A percentile compares a stretch with the other conserved stretches of the same genome.
These are phyloP conservation scores for Pterulicium gracile DNA, from an alignment of 1,284 basidiomycete species.

Conservation along the genomic window DNA sequence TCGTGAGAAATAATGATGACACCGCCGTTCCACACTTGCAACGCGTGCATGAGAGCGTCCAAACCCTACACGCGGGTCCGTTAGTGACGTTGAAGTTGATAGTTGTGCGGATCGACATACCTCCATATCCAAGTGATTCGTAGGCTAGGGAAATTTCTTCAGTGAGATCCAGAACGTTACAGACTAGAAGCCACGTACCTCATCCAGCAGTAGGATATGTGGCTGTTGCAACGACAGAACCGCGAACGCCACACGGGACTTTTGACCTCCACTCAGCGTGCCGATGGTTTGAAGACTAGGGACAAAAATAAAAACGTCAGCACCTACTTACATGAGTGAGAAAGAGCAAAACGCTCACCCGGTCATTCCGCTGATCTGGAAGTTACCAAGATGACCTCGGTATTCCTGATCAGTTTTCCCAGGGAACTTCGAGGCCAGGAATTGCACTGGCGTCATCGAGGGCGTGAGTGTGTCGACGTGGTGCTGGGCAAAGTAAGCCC, in stretches of 20 bases:
- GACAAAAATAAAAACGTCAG: conserved; percentile 7
- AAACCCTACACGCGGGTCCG: conserved; percentile 49
- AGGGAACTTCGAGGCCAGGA: conserved; percentile 86
- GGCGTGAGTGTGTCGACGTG: conserved; percentile 92
- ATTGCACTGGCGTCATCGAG: conserved; percentile 82
- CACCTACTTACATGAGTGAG: conserved; percentile 4
- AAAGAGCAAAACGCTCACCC: conserved; percentile 34
- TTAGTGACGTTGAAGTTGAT: conserved; percentile 2
- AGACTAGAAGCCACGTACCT: conserved; percentile 34
- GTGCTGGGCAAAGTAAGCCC: conserved; percentile 94
- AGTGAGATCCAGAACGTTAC: conserved; percentile 1
- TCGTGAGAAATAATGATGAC: conserved; percentile 92
- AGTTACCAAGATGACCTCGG: conserved; percentile 89
- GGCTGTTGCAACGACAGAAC: conserved; percentile 83
- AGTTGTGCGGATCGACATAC: conserved; percentile 21
- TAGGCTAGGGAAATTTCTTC: conserved; percentile 47
- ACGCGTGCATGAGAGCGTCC: conserved; percentile 87
- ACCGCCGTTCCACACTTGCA: conserved; percentile 92
- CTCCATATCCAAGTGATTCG: conserved; percentile 96
- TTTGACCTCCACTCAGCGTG: conserved; percentile 93
- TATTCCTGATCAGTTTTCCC: conserved; percentile 97
- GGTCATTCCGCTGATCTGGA: conserved; percentile 96
- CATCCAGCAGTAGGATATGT: conserved; percentile 84
- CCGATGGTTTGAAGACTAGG: conserved; percentile 68
- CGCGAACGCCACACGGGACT: conserved; percentile 93